Evolutionary conservation across 2,329 filamentous ascomycete species (phyloP), one percentile per base, ranked within the genome.

Genomic region (Fusarium neocosmosporiellum): DNA sequence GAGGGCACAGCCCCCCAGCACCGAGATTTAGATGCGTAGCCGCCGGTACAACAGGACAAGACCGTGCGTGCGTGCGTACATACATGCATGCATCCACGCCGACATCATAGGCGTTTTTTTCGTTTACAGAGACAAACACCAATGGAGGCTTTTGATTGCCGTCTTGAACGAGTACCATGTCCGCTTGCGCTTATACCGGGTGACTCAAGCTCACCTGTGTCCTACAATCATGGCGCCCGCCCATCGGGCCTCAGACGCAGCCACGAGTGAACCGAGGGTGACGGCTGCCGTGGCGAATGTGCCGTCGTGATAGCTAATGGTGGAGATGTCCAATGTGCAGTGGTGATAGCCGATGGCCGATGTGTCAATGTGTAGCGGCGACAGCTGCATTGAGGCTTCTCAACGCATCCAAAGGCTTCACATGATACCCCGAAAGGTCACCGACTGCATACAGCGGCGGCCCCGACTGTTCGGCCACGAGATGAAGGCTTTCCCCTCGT

Each of bases 381-480:
- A 50, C 4, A 39, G 53, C 34, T 65, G 36, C n/a, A 57, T 27
- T 39, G 46, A 43, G 29, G 57, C 18, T 62, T 18, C 59, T 37
- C 22, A 18, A 43, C 41, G 11, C 34, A 46, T 20, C 29, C 29
- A n/a, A 50, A 59, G 39, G 22, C 37, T 60, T 58, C 53, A 33
- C 46, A 67, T 20, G 57, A 57, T 63, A 46, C 71, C 68, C 48
- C 37, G 58, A 46, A 70, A 57, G 66, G 59, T 61, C 48, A 22
- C 50, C 53, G 46, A 39, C 31, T 22, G 58, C 58, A 65, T 61
- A 58, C 46, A 57, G 46, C 59, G 66, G 72, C 69, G 63, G 71
- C 59, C 61, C 69, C 69, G 64, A 66, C 64, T 59, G 46, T 70
- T 60, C 54, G 69, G 58, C 34, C 29, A 43, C 58, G 59, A 58